Base-by-base conservation (phyloP, 2,329 filamentous ascomycete species). In the Trichoderma pleuroti region DNA sequence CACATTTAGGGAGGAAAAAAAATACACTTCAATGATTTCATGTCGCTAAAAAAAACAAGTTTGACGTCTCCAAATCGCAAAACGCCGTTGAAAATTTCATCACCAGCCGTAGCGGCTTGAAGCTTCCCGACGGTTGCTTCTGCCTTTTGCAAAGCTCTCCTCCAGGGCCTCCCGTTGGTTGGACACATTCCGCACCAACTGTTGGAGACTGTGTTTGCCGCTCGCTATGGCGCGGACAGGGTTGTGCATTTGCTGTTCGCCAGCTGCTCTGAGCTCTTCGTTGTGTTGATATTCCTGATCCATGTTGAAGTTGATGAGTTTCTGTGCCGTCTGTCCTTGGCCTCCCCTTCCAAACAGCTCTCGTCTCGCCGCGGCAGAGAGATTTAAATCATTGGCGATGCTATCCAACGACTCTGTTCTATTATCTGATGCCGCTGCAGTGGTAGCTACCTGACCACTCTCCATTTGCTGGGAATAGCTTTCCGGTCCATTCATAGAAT, bases 221-320 rank as follows among this genome's bases (percentile, higher is more conserved):
- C 93, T 93, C 4, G 94, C 92, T 28, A 93, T 90, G 78, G 97
- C 91, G 65, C 93, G 91, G 70, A 98, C 91, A 9, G 94, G 92
- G 76, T 95, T 94, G 81, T 97, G 92, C 63, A 89, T 87, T 68
- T 90, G 89, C 76, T 89, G 84, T 79, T 94, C 89, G 77, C 92
- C 91, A 63, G 88, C 83, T 21, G 90, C 87, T 12, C 93, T 88
- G 26, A 97, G 78, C 74, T 86, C 86, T 81, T 97, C 92, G 80
- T 98, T 98, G 76, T 92, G 89, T 28, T 87, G 88, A 80, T 98
- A 98, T 82, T 98, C 94, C 71, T 85, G 83, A 78, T 97, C 93
- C 74, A 93, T 94, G 82, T 97, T 93, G 86, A 98, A 97, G 76
- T 92, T 94, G 73, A 94, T 86, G 46, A 97, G 86, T 56, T 88